A percentile compares a stretch with the other conserved stretches of the same genome.
These are phyloP conservation scores for Aspergillus unguis DNA, from an alignment of 2,329 filamentous ascomycete species.

Conservation along the genomic window DNA sequence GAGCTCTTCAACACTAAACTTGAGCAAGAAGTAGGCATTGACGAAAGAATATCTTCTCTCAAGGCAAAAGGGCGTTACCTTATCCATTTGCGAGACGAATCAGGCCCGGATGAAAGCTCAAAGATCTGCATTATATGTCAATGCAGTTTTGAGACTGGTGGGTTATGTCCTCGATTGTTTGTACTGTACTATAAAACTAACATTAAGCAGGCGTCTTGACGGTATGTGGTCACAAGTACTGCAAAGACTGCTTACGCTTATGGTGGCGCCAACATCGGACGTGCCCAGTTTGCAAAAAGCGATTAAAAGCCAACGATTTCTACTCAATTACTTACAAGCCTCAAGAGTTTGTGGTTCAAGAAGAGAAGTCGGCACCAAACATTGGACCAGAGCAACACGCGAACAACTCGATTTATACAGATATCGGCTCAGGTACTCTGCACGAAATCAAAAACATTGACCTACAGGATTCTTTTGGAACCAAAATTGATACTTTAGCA, in stretches of 20 bases:
- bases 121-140: conserved; percentile 85
- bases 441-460: conserved; percentile 79
- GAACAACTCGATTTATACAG: conserved; percentile 65
- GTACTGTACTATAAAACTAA: conserved; percentile 6
- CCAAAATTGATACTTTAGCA: conserved; percentile 80
- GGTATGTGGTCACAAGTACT: conserved; percentile 87
- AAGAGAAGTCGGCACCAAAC: conserved; percentile 41
- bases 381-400: conserved; percentile 30
- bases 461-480: conserved; percentile 71
- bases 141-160: conserved; percentile 69
- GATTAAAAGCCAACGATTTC: conserved; percentile 64
- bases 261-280: conserved; percentile 75
- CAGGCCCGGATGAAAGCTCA: conserved; percentile 58
- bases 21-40: conserved; percentile 51
- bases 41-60: conserved; percentile 57
- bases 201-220: conserved; percentile 51
- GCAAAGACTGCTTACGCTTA: conserved; percentile 75
- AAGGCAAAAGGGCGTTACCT: conserved; percentile 76
- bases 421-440: conserved; percentile 68
- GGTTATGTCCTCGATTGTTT: conserved; percentile 32
- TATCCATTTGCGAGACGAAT: conserved; percentile 58
- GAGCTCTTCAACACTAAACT: conserved; percentile 43
- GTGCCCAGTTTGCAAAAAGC: conserved; percentile 80
- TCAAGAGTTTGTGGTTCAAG: conserved; percentile 65
- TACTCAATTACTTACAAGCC: conserved; percentile 84